These are phyloP conservation scores for Cucumis hystrix DNA, from an alignment of 306 rosid genomes.

Conservation along the genomic window DNA sequence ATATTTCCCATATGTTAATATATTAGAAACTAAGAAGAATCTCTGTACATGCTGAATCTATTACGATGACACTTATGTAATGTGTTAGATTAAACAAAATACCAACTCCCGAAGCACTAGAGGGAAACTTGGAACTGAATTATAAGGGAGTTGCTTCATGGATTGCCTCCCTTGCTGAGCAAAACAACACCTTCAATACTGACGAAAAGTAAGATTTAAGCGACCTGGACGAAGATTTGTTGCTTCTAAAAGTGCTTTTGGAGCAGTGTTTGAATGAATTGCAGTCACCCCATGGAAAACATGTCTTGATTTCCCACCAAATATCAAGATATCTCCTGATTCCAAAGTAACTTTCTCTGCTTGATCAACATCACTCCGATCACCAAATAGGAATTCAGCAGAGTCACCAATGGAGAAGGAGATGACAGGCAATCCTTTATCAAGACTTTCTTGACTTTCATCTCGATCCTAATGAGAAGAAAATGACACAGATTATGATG, in stretches of 20 bases:
- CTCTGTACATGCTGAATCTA: not conserved
- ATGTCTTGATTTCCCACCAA: slow-evolving; percentile 59
- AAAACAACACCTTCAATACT: slow-evolving; percentile 18
- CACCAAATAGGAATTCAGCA: slow-evolving; percentile 49
- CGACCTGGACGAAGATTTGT: slow-evolving; percentile 52
- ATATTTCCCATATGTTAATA: not conserved
- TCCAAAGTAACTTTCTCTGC: slow-evolving; percentile 29
- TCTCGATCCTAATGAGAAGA: slow-evolving; percentile 46
- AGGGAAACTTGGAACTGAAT: not conserved
- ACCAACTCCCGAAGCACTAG: not conserved
- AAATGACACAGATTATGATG: not conserved
- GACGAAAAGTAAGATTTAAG: slow-evolving; percentile 67
- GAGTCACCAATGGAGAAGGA: slow-evolving; percentile 84
- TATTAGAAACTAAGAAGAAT: not conserved
- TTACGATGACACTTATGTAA: not conserved
- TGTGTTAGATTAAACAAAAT: not conserved
- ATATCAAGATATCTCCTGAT: slow-evolving; percentile 77
- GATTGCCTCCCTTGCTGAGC: not conserved
- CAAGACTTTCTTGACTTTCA: slow-evolving; percentile 44
- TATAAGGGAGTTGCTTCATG: not conserved
- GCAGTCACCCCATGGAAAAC: slow-evolving; percentile 57
- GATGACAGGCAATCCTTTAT: slow-evolving; percentile 38
- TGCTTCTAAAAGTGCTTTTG: slow-evolving; percentile 21
- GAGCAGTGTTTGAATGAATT: slow-evolving; percentile 36
- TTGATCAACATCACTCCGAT: slow-evolving; percentile 25